Base-by-base conservation (phyloP, 257 asterid species). In the Solanum ossicruentum region DNA sequence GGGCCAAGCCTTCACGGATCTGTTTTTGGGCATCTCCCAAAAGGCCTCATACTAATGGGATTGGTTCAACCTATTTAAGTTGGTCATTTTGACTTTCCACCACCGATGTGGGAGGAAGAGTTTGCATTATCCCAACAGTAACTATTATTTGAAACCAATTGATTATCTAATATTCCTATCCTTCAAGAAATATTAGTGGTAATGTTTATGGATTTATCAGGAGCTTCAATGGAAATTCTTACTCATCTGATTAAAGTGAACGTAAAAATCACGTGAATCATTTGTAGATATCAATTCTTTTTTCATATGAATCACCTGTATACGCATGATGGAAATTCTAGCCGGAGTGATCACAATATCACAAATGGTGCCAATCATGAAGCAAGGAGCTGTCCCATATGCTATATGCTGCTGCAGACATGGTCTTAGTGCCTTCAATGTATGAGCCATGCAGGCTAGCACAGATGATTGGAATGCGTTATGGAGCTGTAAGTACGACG, bases 391-490 rank as follows among this genome's bases (percentile, higher is more conserved):
- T 95, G 70, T 95, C 98, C 69, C 99, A 93, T 92, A 93, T 93
- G 94, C 97, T 94, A 58, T 95, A 95, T 88, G 98, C 97, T 57
- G 98, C 99, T 86, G 97, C 95, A 20, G 99, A 95, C 89, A 94
- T 95, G 88, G 98, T 94, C 83, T 88, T 95, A 92, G 99, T 95
- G 86, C 99, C 99, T 28, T 95, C 99, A 9, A 89, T 95, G 88
- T 94, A 95, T 77, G 99, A 95, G 89, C 99, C 99, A 11, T 94
- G 99, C 87, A 98, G 98, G 79, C 95, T 95, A 75, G 88, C 98
- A 88, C 99, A 95, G 86, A 90, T 94, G 98, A 92, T 95, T 90
- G 97, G 98, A 84, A 94, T 95, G 99, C 95, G 97, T 63, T 93
- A 95, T 63, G 99, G 99, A 87, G 97, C 94, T 73, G 99, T 95